Base-by-base conservation (phyloP, 2,329 filamentous ascomycete species). In the Penicillium carneum region DNA sequence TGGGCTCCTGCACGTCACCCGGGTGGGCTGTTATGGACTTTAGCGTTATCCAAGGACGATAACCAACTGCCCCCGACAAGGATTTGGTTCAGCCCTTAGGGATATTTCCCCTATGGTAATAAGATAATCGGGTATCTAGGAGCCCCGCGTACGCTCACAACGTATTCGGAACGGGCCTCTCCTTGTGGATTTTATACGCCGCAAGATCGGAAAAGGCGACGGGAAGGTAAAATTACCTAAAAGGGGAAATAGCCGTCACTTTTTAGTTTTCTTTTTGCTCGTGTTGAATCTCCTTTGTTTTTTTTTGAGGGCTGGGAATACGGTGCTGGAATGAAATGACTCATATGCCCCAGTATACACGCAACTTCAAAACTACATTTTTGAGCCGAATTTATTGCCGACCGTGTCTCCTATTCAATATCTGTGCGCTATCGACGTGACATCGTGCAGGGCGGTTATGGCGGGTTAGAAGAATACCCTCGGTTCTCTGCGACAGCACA, bases 361-460 rank as follows among this genome's bases (percentile, higher is more conserved):
- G n/a, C 38, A 34, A 62, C 49, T 47, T 42, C 55, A 49, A 50
- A 50, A 18, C n/a, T 26, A 23, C 23, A 29, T 18, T 43, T 46
- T 29, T 29, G 16, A 41, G 20, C 41, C 4, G 14, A 23, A 50
- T 26, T 10, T 18, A 56, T 41, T 41, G 51, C 48, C 59, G 43
- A 60, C 49, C 23, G 38, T 62, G 36, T 56, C 34, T 57, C 38
- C 26, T 52, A 57, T 60, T 51, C 57, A 56, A 48, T 11, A 69
- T 65, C 68, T 64, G 69, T 65, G 69, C 63, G 61, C 56, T 64
- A 51, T 46, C 31, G n/a, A 46, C 41, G 23, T 52, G 38, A 51
- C 33, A 61, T 61, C 54, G 48, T 66, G 31, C 51, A 58, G 49
- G 46, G 69, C 66, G 67, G 69, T 58, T 69, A 63, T 70, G 62